A percentile compares a stretch with the other conserved stretches of the same genome.
phyloP scores from a whole-genome alignment of 352 stramenopile species.

The Phytophthora pini region DNA sequence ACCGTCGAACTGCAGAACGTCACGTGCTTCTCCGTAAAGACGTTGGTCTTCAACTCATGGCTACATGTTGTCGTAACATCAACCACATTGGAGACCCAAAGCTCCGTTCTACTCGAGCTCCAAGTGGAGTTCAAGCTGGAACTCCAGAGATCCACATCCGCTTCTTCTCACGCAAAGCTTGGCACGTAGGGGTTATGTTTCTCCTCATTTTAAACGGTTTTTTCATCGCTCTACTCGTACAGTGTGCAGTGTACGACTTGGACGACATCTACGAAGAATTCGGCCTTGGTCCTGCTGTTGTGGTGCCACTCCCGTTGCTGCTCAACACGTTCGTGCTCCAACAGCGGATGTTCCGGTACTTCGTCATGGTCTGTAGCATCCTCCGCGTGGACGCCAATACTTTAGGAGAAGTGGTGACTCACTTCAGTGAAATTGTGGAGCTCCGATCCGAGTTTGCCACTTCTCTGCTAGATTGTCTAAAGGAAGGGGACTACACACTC shows the following conservation, averaged over 20 bases:
- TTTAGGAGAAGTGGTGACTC: slow-evolving; percentile 58
- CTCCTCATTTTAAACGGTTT: slow-evolving; percentile 80
- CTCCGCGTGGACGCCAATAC: slow-evolving; percentile 59
- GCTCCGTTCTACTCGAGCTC: background rate
- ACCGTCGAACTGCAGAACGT: slow-evolving; percentile 17
- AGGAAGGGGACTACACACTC: slow-evolving; percentile 24
- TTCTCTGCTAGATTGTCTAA: slow-evolving; percentile 38
- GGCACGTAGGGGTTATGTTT: slow-evolving; percentile 68
- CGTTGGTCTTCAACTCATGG: slow-evolving; percentile 32
- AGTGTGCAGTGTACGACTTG: slow-evolving; percentile 65
- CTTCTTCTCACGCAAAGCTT: slow-evolving; percentile 70
- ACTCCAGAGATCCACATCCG: slow-evolving; percentile 29
- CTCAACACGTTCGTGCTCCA: slow-evolving; percentile 74
- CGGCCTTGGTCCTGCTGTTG: slow-evolving; percentile 27
- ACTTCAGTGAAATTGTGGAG: slow-evolving; percentile 70
- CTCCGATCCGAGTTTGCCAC: slow-evolving; percentile 58
- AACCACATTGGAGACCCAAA: slow-evolving; percentile 14
- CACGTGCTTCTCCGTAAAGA: slow-evolving; percentile 28
- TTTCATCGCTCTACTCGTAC: slow-evolving; percentile 63
- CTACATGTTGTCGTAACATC: slow-evolving; percentile 28
- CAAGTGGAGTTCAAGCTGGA: slow-evolving; percentile 13
- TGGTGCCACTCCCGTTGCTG: slow-evolving; percentile 47
- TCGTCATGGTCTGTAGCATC: slow-evolving; percentile 64
- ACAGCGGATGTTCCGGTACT: slow-evolving; percentile 66
- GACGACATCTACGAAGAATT: slow-evolving; percentile 44